Evolutionary conservation across 305 asterid genomes (phyloP), one percentile per base, ranked within the genome.

Genomic region (Fraxinus xanthoxyloides): DNA sequence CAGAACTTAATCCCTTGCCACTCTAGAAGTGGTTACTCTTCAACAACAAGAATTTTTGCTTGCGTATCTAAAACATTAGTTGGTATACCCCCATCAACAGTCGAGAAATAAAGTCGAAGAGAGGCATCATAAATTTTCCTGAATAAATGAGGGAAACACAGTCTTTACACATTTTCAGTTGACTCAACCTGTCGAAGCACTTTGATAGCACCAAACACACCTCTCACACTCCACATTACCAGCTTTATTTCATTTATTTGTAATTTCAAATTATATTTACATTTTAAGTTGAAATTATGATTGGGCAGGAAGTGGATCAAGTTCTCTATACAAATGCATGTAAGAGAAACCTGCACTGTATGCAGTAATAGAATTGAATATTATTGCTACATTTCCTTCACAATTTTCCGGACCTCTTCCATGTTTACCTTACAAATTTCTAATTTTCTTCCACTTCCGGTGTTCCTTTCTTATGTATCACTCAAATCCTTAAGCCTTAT

Each of bases 31-130:
- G 31, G 70, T 8, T 61, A 21, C 5, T 61, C 10, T 72, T 59
- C 79, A 48, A 82, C 65, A 82, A 46, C 54, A 74, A 67, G 75
- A 51, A 4, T 83, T 48, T 74, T 15, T 51, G 79, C 30, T 51
- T 69, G 7, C 75, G 3, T 38, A 67, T 61, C 46, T 28, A 23
- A 24, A 48, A 46, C 75, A 24, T 76, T n/a, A 51, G 61, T 51
- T 51, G 63, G 15, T 77, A 36, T 19, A 75, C 36, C 36, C 36
- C 73, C 78, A 38, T n/a, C 69, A 82, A 70, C 9, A 61, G 76
- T 34, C 40, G 7, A 63, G 76, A 76, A 84, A 34, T 54, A 63
- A 69, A 43, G 54, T 12, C 4, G 17, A 51, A 51, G 61, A 51
- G 23, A 17, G 61, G 61, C 8, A 51, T 3, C 8, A 51, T n/a